Percentiles rank a stretch among this genome's conserved stretches.
Conservation (phyloP, 164 flowering plant genomes). For the Annona squamosa region DNA sequence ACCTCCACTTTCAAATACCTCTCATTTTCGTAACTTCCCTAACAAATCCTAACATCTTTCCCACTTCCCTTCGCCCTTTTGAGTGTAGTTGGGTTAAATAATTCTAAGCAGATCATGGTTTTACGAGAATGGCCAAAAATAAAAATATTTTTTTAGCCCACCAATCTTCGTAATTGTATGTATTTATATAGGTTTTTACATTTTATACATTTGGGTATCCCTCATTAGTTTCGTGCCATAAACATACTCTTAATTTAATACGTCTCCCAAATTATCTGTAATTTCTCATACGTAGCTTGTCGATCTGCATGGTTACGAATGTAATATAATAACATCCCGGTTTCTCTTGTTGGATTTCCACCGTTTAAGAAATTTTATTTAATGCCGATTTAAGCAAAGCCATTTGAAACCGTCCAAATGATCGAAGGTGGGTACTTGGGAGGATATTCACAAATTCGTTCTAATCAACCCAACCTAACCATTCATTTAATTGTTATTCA, state of each 20-base stretch:
- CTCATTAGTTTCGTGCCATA: not conserved
- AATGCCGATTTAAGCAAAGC: too few relatives aligned
- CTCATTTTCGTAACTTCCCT: conserved; percentile 24
- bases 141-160: not conserved
- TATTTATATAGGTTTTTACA: not conserved
- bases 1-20: conserved; percentile 18
- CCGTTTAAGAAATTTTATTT: too few relatives aligned
- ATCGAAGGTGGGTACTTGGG: too few relatives aligned
- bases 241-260: too few relatives aligned
- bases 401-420: too few relatives aligned
- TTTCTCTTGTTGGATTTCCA: not conserved
- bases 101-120: too few relatives aligned
- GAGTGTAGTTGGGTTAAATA: too few relatives aligned
- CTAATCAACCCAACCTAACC: too few relatives aligned
- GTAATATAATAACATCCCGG: not conserved
- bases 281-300: not conserved
- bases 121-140: too few relatives aligned
- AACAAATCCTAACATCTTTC: conserved; percentile 17
- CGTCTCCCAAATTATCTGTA: not conserved
- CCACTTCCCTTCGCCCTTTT: conserved; percentile 2
- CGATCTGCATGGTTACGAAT: not conserved
- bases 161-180: not conserved
- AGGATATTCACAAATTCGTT: too few relatives aligned
- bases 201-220: not conserved
- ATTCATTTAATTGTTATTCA: too few relatives aligned